Evolutionary conservation across 345 rosid genomes (phyloP).

Genomic region (Populus nigra): DNA sequence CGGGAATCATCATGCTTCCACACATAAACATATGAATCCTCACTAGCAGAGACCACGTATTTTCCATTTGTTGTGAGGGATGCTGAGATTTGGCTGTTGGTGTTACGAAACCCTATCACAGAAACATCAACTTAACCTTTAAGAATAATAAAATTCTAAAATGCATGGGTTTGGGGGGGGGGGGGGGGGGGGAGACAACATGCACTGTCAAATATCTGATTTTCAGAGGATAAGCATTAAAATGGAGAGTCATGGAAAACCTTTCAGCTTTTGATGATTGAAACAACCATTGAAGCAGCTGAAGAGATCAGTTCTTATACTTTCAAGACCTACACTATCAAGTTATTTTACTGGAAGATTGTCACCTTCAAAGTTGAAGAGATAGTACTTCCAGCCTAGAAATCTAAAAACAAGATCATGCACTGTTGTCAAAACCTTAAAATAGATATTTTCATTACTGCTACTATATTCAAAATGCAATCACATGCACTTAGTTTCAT

Average conservation of each 20-base stretch:
- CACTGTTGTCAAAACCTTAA: background rate
- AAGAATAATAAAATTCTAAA: constrained; percentile 11
- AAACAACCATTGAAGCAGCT: background rate
- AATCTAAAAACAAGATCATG: background rate
- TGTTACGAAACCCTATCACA: constrained; percentile 80
- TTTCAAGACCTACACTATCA: background rate
- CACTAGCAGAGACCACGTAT: constrained; percentile 86
- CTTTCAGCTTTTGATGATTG: background rate
- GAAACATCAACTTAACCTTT: constrained; percentile 11
- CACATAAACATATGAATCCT: constrained; percentile 88
- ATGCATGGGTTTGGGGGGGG: background rate
- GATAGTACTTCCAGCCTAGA: background rate
- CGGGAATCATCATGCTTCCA: constrained; percentile 91
- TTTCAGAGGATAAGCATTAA: background rate
- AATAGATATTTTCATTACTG: background rate
- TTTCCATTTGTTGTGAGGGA: constrained; percentile 75
- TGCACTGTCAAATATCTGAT: background rate
- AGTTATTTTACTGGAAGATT: background rate
- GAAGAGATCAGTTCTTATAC: background rate
- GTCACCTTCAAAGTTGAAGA: background rate
- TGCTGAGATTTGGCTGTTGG: constrained; percentile 88
- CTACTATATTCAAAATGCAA: background rate
- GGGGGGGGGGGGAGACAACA: background rate
- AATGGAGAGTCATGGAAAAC: background rate
- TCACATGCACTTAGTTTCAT: background rate